Conservation (phyloP, 306 rosid species). For the Coriaria nepalensis region DNA sequence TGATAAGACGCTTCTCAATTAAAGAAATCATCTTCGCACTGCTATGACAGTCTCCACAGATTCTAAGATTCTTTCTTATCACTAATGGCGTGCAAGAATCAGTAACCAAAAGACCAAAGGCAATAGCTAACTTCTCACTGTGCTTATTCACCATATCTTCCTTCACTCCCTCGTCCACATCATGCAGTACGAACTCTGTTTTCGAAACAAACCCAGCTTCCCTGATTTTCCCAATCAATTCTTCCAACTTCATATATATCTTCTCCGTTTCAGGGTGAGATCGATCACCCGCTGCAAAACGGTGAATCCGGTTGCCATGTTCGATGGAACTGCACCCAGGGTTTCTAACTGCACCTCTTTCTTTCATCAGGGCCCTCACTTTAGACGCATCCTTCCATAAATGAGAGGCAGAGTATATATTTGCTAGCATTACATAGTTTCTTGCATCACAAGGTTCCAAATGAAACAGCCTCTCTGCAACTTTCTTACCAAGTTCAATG, state of each 20-base stretch:
- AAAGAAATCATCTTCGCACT: conserved; percentile 44
- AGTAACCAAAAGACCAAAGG: conserved; percentile 58
- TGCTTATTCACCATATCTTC: conserved; percentile 53
- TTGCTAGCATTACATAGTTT: conserved; percentile 61
- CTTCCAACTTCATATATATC: conserved; percentile 49
- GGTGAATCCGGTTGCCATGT: conserved; percentile 37
- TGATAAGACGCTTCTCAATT: conserved; percentile 39
- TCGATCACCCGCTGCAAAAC: conserved; percentile 46
- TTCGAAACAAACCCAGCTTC: conserved; percentile 46
- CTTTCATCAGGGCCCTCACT: conserved; percentile 53
- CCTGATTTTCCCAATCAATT: conserved; percentile 32
- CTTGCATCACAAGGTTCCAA: conserved; percentile 50
- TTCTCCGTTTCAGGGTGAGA: conserved; percentile 46
- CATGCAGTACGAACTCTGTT: conserved; percentile 49
- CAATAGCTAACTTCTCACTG: conserved; percentile 75
- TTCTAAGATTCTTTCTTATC: conserved; percentile 57
- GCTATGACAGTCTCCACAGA: conserved; percentile 59
- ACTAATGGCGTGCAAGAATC: conserved; percentile 25
- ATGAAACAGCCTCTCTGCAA: conserved; percentile 42
- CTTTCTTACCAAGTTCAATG: conserved; percentile 51
- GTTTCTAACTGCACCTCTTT: conserved; percentile 28
- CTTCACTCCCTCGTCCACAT: conserved; percentile 55
- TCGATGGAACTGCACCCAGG: conserved; percentile 60
- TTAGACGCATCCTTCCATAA: conserved; percentile 58
- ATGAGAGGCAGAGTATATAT: conserved; percentile 52